Base-by-base conservation (phyloP, 2,329 filamentous ascomycete species). In the Ophiostoma perfectum region DNA sequence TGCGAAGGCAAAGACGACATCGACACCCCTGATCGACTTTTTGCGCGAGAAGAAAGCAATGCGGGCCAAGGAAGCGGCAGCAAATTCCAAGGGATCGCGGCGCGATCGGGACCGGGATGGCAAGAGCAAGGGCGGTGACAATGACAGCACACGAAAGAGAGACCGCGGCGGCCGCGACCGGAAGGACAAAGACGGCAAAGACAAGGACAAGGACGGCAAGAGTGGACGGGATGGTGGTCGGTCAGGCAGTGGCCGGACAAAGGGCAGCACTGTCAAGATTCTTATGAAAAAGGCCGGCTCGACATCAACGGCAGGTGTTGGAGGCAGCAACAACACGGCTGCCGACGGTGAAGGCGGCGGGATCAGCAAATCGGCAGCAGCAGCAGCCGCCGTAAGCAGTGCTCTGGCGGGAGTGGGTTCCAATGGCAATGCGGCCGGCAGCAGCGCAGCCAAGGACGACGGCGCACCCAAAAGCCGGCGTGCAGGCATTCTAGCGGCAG, bases 21-120 rank as follows among this genome's bases (percentile, higher is more conserved):
- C 89, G 0, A 98, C 95, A 0, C 95, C 95, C 0, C 80, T 99
- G 66, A 91, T 98, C 67, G 92, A 97, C 75, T 96, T 89, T 72
- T 83, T 97, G 47, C 90, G 90, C 41, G 93, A 97, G 77, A 97
- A 96, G 80, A 97, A 96, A 80, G 92, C 92, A 14, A 92, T 87
- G 72, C 88, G 86, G 75, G 80, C 77, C 27, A 88, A 88, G 73
- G 86, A 89, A 68, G 76, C 78, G 4, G 81, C 81, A 41, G 81
- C 81, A 41, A 80, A 80, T 45, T 82, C 85, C 55, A 85, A 85
- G 74, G 80, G 79, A 62, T 80, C 81, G 42, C 63, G 63, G n/a
- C 63, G 63, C 18, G 63, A 64, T 11, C 41, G 62, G 4, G 39
- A 63, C 2, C 38, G 78, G 78, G 58, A 75, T n/a, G 75, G 73